Conservation (phyloP, 1,284 basidiomycete genomes). For the Ganoderma multipileum region DNA sequence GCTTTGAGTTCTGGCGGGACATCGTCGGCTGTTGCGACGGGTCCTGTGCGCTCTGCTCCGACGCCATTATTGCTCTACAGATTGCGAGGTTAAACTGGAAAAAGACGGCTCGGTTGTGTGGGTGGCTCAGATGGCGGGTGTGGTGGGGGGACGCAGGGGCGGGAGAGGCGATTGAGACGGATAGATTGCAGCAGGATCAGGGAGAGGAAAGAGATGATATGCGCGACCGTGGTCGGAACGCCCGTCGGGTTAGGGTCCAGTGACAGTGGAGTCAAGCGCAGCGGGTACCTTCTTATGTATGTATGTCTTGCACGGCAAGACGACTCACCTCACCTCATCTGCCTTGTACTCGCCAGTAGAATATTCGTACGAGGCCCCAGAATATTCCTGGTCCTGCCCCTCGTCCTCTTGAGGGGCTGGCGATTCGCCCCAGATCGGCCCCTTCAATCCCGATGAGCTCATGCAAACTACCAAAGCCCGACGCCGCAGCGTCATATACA, state of each 20-base stretch:
- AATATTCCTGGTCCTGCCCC: neutral
- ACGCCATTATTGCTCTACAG: slow-evolving; percentile 18
- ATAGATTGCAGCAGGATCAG: slow-evolving; percentile 6
- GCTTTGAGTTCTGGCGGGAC: slow-evolving; percentile 56
- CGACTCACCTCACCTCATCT: neutral
- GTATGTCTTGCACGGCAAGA: slow-evolving; percentile 3
- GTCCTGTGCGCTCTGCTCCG: slow-evolving; percentile 19
- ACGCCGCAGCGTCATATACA: neutral
- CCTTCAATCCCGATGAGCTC: neutral
- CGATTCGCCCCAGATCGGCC: slow-evolving; percentile 2
- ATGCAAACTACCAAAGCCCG: neutral
- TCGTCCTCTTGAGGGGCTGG: neutral
- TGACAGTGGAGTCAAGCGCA: slow-evolving; percentile 11
- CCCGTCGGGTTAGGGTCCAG: slow-evolving; percentile 14
- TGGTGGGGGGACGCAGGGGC: neutral
- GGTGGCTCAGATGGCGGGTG: neutral
- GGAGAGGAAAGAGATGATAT: slow-evolving; percentile 9
- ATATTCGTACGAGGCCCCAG: neutral
- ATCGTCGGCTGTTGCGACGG: slow-evolving; percentile 33
- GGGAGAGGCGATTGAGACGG: slow-evolving; percentile 11
- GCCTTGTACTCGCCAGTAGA: neutral
- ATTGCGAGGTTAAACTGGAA: neutral
- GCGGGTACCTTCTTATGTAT: slow-evolving; percentile 8
- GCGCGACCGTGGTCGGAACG: neutral
- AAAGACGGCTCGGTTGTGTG: neutral